Conservation (phyloP, 192 early-diverging fungal genomes). For the Pecoramyces ruminantium region DNA sequence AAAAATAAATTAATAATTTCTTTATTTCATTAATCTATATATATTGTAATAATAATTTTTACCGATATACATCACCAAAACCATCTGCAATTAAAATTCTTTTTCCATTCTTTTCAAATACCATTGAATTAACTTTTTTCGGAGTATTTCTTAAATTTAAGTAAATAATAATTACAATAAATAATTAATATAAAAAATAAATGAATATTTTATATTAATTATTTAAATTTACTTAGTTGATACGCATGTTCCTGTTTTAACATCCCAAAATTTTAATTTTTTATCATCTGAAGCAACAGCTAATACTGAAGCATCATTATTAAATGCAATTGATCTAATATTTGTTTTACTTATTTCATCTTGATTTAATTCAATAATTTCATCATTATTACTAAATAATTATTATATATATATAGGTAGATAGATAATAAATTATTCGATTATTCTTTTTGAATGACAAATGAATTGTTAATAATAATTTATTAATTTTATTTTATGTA, state of each 20-base stretch:
- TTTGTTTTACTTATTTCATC: background rate
- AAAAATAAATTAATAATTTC: too few species aligned
- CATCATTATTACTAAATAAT: background rate
- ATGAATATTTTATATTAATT: background rate
- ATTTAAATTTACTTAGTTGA: background rate
- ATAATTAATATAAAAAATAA: background rate
- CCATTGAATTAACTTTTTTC: constrained; percentile 64
- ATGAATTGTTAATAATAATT: too few species aligned
- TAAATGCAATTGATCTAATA: background rate
- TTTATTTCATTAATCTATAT: too few species aligned
- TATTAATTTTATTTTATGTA: too few species aligned
- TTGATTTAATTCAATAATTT: background rate
- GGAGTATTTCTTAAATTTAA: background rate
- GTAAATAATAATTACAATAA: background rate
- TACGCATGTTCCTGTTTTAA: background rate
- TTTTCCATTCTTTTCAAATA: constrained; percentile 43
- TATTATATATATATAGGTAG: too few species aligned
- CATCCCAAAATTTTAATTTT: background rate
- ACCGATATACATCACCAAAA: constrained; percentile 88
- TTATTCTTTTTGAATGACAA: too few species aligned
- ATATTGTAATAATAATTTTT: too few species aligned
- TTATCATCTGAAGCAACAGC: background rate
- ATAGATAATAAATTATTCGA: too few species aligned
- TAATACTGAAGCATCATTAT: background rate
- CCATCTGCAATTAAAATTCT: constrained; percentile 72